These are phyloP conservation scores for Sanghuangporus weigelae DNA, from an alignment of 1,284 basidiomycete species.

Conservation along the genomic window DNA sequence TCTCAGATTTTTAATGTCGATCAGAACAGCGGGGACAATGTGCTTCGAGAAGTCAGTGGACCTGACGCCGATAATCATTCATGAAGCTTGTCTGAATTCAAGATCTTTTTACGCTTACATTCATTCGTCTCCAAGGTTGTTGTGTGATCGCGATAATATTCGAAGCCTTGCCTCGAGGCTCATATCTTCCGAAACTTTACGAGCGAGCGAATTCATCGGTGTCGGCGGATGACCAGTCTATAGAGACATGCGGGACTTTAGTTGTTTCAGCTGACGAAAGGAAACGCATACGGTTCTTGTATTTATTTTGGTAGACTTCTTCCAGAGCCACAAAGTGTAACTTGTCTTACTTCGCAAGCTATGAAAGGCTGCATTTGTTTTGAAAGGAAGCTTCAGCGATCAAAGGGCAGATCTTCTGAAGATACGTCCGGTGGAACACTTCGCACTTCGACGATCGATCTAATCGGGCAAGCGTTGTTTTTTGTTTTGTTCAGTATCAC, in stretches of 20 bases:
- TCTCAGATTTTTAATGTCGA: not conserved
- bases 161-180: not conserved
- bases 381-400: not conserved
- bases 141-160: not conserved
- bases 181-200: not conserved
- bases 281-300: not conserved
- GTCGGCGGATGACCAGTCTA: not conserved
- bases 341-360: not conserved
- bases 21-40: not conserved
- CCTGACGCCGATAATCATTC: not conserved
- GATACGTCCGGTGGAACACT: not conserved
- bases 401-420: not conserved
- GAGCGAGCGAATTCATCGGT: not conserved
- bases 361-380: constrained; percentile 12
- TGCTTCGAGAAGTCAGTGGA: not conserved
- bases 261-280: not conserved
- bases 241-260: not conserved
- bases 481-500: not conserved
- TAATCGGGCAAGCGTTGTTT: constrained; percentile 9
- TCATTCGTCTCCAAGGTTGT: not conserved
- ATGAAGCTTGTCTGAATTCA: not conserved
- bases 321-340: not conserved
- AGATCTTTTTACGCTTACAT: not conserved
- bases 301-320: not conserved
- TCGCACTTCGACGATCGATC: not conserved